Evolutionary conservation across 371 early-diverging fungal genomes (phyloP), one percentile per base, ranked within the genome.

Genomic region (Blastocladiella emersonii): DNA sequence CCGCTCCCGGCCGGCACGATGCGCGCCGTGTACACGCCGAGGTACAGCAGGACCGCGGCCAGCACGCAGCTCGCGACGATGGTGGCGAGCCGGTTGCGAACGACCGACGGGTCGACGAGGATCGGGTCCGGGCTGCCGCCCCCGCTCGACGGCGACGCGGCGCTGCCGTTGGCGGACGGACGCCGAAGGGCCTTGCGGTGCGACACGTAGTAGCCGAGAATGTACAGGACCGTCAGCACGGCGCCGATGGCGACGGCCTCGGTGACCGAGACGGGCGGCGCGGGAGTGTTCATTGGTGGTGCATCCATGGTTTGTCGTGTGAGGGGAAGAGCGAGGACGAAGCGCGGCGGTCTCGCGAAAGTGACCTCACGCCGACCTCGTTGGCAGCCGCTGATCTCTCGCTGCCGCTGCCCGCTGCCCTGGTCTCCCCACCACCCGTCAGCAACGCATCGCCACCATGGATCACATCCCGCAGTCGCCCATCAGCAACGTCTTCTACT

Each of bases 71-170:
- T 45, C 27, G 37, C 36, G 34, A 34, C 61, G 34, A 64, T 64
- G 7, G 64, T 57, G n/a, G 48, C 39, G 45, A 70, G 56, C 30
- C 71, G 61, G 10, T 25, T 36, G 4, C 60, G 37, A n/a, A 70
- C 56, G 32, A 65, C 68, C 15, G 44, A 8, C 4, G 67, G 68
- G 45, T 67, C 48, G 45, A 17, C 17, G 8, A 8, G 8, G n/a
- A n/a, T n/a, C n/a, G n/a, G n/a, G 13, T 39, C 39, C 5, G 5
- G 8, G 5, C 13, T 13, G 39, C 13, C 39, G 39, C 13, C 39
- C 39, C 5, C 8, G 8, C 8, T 39, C 8, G 39, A 8, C 13
- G 39, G 39, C 5, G 39, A 13, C 39, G 13, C 39, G 13, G 39
- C 39, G 39, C 5, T 13, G 5, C 23, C 39, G 8, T 3, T 12